These are phyloP conservation scores for Neurospora sp. DNA, from an alignment of 495 filamentous ascomycete genomes.

Conservation along the genomic window DNA sequence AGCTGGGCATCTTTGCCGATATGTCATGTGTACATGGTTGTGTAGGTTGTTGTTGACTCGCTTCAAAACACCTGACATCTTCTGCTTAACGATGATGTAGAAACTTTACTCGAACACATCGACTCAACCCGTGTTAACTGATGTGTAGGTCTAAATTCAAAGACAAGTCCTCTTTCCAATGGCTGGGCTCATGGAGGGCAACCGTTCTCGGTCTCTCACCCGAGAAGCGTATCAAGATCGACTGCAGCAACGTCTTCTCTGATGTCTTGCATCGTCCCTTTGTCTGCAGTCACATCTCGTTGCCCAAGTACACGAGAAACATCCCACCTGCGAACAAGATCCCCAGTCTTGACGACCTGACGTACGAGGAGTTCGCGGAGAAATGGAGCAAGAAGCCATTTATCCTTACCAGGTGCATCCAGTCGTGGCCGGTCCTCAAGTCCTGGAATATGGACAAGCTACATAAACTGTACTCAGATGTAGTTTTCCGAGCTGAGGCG, in stretches of 20 bases:
- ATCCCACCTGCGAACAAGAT: constrained; percentile 72
- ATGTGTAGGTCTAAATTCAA: constrained; percentile 12
- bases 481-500: constrained; percentile 78
- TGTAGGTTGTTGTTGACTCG: background rate
- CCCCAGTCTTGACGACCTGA: constrained; percentile 54
- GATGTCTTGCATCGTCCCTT: constrained; percentile 88
- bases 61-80: background rate
- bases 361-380: constrained; percentile 59
- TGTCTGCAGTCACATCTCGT: constrained; percentile 66
- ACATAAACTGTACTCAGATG: constrained; percentile 49
- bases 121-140: constrained; percentile 4
- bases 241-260: constrained; percentile 76
- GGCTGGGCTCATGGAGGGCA: constrained; percentile 80
- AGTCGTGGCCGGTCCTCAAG: constrained; percentile 67
- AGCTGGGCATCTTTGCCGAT: background rate
- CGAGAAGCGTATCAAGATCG: constrained; percentile 39
- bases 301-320: constrained; percentile 52
- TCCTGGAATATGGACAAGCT: constrained; percentile 63
- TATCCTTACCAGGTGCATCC: constrained; percentile 77
- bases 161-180: constrained; percentile 41
- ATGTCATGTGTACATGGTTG: background rate
- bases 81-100: background rate
- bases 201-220: constrained; percentile 59
- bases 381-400: constrained; percentile 78
- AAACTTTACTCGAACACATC: background rate